phyloP scores from a whole-genome alignment of 2,329 filamentous ascomycete species.

The Ophiosphaerella korrae region DNA sequence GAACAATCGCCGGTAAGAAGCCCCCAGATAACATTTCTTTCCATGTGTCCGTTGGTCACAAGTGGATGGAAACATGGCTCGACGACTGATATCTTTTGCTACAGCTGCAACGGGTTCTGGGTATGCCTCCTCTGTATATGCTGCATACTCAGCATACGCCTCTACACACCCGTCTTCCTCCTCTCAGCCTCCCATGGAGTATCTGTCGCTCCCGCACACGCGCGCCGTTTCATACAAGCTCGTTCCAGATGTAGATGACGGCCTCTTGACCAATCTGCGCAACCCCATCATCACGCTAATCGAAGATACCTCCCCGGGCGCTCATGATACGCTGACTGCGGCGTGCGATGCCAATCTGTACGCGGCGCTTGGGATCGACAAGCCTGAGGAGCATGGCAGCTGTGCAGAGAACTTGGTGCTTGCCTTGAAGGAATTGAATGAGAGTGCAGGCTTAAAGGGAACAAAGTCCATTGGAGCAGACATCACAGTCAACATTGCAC shows the following conservation, averaged over 20 bases:
- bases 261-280: constrained; percentile 53
- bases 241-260: constrained; percentile 49
- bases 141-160: constrained; percentile 56
- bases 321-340: constrained; percentile 55
- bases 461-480: constrained; percentile 54
- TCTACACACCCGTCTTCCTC: constrained; percentile 37
- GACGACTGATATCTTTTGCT: not conserved
- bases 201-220: constrained; percentile 53
- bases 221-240: constrained; percentile 50
- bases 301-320: constrained; percentile 52
- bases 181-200: constrained; percentile 51
- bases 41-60: not conserved
- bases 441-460: constrained; percentile 53
- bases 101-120: constrained; percentile 53
- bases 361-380: constrained; percentile 48
- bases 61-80: not conserved
- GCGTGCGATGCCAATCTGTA: constrained; percentile 55
- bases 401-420: constrained; percentile 57
- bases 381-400: constrained; percentile 53
- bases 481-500: constrained; percentile 55
- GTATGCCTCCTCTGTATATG: constrained; percentile 54
- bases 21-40: not conserved
- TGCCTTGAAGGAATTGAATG: constrained; percentile 55
- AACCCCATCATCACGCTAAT: constrained; percentile 53
- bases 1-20: constrained; percentile 50